Base-by-base conservation (phyloP, 2,329 filamentous ascomycete genomes). In the Lasiodiplodia theobromae region DNA sequence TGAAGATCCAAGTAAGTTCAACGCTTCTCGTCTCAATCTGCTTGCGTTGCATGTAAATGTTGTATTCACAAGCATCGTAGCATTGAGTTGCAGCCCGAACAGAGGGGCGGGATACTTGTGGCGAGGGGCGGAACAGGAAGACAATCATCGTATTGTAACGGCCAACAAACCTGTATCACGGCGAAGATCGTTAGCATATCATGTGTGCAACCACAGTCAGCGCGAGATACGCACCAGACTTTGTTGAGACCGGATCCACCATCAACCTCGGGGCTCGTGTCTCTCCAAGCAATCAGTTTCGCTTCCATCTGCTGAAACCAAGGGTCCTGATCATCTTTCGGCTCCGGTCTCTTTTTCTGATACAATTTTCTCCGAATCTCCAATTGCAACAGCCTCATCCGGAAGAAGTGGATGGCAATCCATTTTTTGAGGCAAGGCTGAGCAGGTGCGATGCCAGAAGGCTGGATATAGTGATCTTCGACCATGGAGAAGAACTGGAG, bases 1-100 rank as follows among this genome's bases (percentile, higher is more conserved):
- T 88, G 75, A 97, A 97, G 53, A 97, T 91, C 95, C 95, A 98
- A 0, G 94, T 97, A 70, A 97, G 85, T 76, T 97, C 95, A 12
- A 96, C 88, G 25, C 89, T 89, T 16, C 87, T 86, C 18, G 87
- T 89, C 72, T 91, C 87, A 75, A 97, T 91, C 78, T 97, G 94
- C 74, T 91, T 89, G 76, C 88, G 89, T 54, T 94, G 91, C 77
- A 95, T 88, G 72, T 90, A 86, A 73, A 97, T 92, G 76, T 97
- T 94, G 79, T 89, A 92, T 12, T 90, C 86, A 57, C 93, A 90
- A 51, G 93, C 94, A 56, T 96, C 90, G 75, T 92, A 97, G 77
- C 94, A 98, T 72, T 89, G 90, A 38, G 87, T 82, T 1, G 95
- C 95, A 0, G 94, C 93, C n/a, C 86, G 82, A 8, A 91, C 79